phyloP scores from a whole-genome alignment of 371 early-diverging fungal species.

The Apophysomyces trapeziformis region DNA sequence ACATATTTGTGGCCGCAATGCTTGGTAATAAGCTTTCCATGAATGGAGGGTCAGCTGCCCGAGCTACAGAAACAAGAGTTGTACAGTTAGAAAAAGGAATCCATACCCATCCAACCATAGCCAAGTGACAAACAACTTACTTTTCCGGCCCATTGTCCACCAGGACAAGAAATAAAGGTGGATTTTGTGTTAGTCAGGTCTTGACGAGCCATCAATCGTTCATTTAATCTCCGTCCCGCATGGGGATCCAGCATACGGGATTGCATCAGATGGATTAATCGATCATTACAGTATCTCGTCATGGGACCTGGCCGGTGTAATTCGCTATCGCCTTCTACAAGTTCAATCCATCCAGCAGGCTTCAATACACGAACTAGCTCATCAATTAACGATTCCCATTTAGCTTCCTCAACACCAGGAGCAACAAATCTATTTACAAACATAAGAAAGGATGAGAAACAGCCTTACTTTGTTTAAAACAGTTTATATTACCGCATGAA shows the following conservation, averaged over 20 bases:
- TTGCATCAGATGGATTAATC: constrained; percentile 31
- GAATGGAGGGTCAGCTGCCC: constrained; percentile 52
- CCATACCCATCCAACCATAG: background rate
- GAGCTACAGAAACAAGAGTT: constrained; percentile 25
- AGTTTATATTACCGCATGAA: constrained; percentile 42
- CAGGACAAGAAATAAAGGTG: constrained; percentile 53
- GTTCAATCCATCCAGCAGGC: constrained; percentile 52
- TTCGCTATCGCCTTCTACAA: constrained; percentile 45
- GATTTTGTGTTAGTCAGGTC: constrained; percentile 29
- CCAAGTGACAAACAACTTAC: constrained; percentile 20
- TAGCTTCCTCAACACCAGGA: constrained; percentile 30
- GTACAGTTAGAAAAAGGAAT: no score
- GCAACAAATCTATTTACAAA: constrained; percentile 35
- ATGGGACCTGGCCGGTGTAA: constrained; percentile 46
- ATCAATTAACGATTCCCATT: constrained; percentile 35
- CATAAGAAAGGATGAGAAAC: background rate
- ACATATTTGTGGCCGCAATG: constrained; percentile 43
- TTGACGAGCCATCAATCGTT: constrained; percentile 24
- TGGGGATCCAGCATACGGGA: constrained; percentile 38
- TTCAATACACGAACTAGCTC: constrained; percentile 49
- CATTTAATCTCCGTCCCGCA: constrained; percentile 31
- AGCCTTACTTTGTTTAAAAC: background rate
- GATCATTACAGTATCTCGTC: constrained; percentile 36
- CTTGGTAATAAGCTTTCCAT: constrained; percentile 50
- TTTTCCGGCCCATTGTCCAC: constrained; percentile 59